phyloP scores from a whole-genome alignment of 495 filamentous ascomycete genomes.

The Trichocladium uniseriatum region DNA sequence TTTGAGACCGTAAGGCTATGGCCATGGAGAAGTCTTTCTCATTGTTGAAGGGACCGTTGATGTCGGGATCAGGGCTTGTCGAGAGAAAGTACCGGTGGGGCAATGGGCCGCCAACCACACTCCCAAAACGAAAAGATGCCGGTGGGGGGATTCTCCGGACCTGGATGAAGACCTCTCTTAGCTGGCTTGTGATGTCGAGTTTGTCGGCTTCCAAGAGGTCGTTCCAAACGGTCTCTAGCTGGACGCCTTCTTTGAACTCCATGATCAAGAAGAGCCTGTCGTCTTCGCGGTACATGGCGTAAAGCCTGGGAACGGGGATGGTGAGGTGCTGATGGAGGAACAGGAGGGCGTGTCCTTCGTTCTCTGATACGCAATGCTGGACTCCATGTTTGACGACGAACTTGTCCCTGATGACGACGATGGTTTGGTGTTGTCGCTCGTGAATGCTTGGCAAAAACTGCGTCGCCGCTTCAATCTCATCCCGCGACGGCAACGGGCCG shows the following conservation, averaged over 20 bases:
- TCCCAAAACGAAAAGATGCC: neutral
- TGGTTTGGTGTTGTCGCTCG: neutral
- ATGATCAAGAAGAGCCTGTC: constrained; percentile 1
- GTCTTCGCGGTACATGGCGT: neutral
- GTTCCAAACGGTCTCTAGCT: neutral
- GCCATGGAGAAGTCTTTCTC: neutral
- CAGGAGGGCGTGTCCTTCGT: neutral
- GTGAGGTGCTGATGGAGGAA: neutral
- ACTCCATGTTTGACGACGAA: neutral
- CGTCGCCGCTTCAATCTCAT: neutral
- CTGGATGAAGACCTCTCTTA: neutral
- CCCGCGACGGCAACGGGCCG: neutral
- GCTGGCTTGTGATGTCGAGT: neutral
- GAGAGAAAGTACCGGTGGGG: neutral
- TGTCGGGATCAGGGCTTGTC: neutral
- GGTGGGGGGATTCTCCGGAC: neutral
- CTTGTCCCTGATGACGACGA: neutral
- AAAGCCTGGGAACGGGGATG: neutral
- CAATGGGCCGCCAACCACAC: neutral
- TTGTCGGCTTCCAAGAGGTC: neutral
- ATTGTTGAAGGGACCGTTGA: neutral
- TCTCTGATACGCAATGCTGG: neutral
- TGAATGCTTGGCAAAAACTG: neutral
- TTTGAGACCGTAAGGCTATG: neutral
- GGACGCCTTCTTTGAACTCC: neutral